phyloP scores from a whole-genome alignment of 2,329 filamentous ascomycete genomes.

The Setomelanomma holmii region DNA sequence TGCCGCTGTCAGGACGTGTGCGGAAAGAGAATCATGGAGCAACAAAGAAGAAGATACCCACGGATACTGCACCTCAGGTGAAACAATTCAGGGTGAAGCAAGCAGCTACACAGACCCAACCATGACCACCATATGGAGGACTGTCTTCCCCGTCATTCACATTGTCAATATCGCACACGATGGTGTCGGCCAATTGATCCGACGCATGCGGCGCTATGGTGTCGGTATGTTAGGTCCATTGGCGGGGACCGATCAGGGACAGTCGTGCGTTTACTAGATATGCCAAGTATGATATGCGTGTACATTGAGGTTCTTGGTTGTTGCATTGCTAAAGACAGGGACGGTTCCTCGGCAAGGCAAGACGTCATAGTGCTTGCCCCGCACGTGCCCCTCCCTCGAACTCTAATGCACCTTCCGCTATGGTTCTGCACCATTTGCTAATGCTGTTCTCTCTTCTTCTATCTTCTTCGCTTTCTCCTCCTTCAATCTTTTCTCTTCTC shows the following conservation, averaged over 20 bases:
- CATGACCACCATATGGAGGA: conserved; percentile 25
- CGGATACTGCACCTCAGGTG: conserved; percentile 28
- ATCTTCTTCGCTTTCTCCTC: conserved; percentile 13
- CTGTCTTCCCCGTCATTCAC: not conserved
- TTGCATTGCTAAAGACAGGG: not conserved
- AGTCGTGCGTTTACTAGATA: too few species aligned
- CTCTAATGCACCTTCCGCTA: too few species aligned
- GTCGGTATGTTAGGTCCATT: not conserved
- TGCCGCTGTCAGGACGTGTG: conserved; percentile 3
- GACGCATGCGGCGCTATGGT: not conserved
- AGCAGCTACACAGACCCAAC: conserved; percentile 21
- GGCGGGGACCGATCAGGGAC: too few species aligned
- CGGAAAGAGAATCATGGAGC: not conserved
- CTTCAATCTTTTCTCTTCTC: conserved; percentile 52
- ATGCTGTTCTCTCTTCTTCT: not conserved
- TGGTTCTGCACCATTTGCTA: not conserved
- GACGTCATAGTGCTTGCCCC: not conserved
- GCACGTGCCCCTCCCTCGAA: not conserved
- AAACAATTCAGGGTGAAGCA: conserved; percentile 19
- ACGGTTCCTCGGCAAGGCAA: not conserved
- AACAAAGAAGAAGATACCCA: conserved; percentile 2
- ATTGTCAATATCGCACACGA: not conserved
- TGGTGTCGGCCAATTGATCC: not conserved
- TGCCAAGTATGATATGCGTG: too few species aligned
- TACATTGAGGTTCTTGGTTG: not conserved